Base-by-base conservation (phyloP, 257 asterid genomes). In the Hygrophila difformis region DNA sequence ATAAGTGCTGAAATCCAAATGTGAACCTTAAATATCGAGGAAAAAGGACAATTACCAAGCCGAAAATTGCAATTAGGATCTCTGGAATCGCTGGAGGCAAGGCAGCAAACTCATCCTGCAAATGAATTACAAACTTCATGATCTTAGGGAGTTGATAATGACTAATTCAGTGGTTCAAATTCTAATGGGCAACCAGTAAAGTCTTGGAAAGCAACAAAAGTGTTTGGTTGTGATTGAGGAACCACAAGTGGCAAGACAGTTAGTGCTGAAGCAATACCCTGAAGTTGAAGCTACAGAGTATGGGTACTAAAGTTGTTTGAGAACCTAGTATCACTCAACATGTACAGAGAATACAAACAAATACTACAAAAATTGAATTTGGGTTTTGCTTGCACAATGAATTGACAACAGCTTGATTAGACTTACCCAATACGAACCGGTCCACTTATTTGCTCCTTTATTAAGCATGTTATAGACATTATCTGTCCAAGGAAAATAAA, bases 21-120 rank as follows among this genome's bases (percentile, higher is more conserved):
- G 44, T 40, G 18, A 57, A 50, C 56, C 47, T 40, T 24, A 61
- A 45, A 22, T 34, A 36, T 18, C 26, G 35, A 41, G 62, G 49
- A 41, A 48, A 43, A 11, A 49, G 51, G 53, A 33, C 53, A 17
- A 64, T 71, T 76, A 84, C 95, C 81, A 84, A 73, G 64, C 95
- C 95, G 67, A 66, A 68, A 41, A 84, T 78, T 9, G 93, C 91
- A 39, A 84, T 66, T 0, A 91, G 84, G n/a, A 93, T 93, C 50
- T 44, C 40, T 28, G 93, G 93, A 53, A 81, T 70, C 56, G 78
- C 55, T 12, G 77, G 70, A 4, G 95, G 87, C 63, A 84, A 65
- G 47, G 74, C 44, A 45, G 77, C 84, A 63, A 78, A 76, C 66
- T 84, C 93, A 66, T 84, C 95, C 93, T 84, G 78, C 64, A 54